Base-by-base conservation (phyloP, 75 land plant genomes). In the Selaginella tamariscina region DNA sequence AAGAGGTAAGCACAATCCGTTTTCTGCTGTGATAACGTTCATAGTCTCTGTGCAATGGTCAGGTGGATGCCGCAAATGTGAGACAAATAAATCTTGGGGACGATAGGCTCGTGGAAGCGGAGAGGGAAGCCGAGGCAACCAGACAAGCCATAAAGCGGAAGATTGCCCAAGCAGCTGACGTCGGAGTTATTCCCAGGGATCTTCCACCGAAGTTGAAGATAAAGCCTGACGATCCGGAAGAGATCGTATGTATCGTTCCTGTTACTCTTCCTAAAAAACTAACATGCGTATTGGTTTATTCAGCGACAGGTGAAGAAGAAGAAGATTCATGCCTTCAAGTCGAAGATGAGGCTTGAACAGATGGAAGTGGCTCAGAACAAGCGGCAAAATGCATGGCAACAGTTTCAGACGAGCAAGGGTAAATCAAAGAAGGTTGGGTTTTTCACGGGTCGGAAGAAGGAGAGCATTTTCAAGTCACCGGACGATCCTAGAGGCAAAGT, bases 361-460 rank as follows among this genome's bases (percentile, higher is more conserved):
- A 82, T 85, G 74, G 99, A 95, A 72, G 77, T 84, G 1, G 65
- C 84, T 28, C 99, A 95, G 69, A 95, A 95, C 63, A 95, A 95
- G 78, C 77, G 92, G 70, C 99, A 95, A 56, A 95, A 95, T 81
- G 92, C 89, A 24, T 95, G 99, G 99, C 99, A 95, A 70, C 97
- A 95, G 74, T 95, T 95, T 56, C 99, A 95, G 67, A 76, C 92
- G 31, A 70, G 87, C 13, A 95, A 95, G 76, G 92, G 92, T 32
- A 82, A 80, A 66, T 57, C 87, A 28, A 91, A 86, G 69, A 95
- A 95, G 99, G 65, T 91, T 70, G 99, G 99, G 32, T 95, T 87
- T 71, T 91, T 87, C 76, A 85, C 99, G 0, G 99, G 99, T 9
- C 81, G 99, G 26, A 90, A 91, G 79, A 78, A 82, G 32, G 99